phyloP scores from a whole-genome alignment of 1,284 basidiomycete genomes.

The Cutaneotrichosporon spelunceum region DNA sequence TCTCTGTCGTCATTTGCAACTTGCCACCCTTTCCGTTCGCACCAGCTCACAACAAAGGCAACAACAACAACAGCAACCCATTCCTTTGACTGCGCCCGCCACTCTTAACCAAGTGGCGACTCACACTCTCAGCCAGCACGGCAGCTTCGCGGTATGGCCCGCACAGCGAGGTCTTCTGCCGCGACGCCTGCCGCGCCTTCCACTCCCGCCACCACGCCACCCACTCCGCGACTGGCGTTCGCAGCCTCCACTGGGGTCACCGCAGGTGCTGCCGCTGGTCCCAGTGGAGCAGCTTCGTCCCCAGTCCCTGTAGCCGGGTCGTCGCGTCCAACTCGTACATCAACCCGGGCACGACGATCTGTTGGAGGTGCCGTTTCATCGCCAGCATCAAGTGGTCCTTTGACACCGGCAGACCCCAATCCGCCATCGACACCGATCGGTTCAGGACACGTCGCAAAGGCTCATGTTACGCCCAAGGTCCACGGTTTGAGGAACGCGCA shows the following conservation, averaged over 20 bases:
- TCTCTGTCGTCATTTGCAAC: not conserved
- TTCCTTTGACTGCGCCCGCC: slow-evolving; percentile 1
- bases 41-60: not conserved
- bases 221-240: slow-evolving; percentile 5
- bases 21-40: not conserved
- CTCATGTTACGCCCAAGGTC: slow-evolving; percentile 34
- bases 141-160: slow-evolving; percentile 25
- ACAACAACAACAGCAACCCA: not conserved
- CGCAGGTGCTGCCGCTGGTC: slow-evolving; percentile 9
- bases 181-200: slow-evolving; percentile 18
- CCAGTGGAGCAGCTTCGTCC: slow-evolving; percentile 10
- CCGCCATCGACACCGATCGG: slow-evolving; percentile 7
- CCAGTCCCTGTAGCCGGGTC: not conserved
- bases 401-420: slow-evolving; percentile 11
- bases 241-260: slow-evolving; percentile 10
- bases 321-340: slow-evolving; percentile 8
- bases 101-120: not conserved
- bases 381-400: slow-evolving; percentile 8
- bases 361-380: slow-evolving; percentile 9
- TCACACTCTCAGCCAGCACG: not conserved
- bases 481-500: slow-evolving; percentile 40
- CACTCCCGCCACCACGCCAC: slow-evolving; percentile 11
- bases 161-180: slow-evolving; percentile 18
- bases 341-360: slow-evolving; percentile 9
- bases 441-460: slow-evolving; percentile 7